Percentiles rank a stretch among this genome's conserved stretches.
Conservation (phyloP, 208 protist species). For the Crithidia bombi region DNA sequence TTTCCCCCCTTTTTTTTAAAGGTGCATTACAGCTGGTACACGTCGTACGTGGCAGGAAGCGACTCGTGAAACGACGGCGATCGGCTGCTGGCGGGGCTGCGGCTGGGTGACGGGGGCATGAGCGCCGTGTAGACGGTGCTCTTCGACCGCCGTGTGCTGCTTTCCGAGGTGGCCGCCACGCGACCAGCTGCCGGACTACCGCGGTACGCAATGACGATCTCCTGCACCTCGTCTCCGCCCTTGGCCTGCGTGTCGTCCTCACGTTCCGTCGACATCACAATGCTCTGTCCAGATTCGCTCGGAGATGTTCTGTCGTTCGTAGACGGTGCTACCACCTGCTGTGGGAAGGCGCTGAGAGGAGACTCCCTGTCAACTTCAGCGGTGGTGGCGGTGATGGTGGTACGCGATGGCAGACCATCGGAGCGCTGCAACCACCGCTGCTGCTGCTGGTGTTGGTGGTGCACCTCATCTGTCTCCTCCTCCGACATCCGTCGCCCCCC, state of each 20-base stretch:
- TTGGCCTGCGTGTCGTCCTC: background rate
- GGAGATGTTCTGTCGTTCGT: no score
- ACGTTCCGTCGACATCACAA: no score
- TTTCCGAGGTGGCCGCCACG: background rate
- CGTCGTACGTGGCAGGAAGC: background rate
- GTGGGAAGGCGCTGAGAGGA: no score
- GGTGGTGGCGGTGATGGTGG: background rate
- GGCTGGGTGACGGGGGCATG: slow-evolving; percentile 13
- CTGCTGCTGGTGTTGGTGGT: background rate
- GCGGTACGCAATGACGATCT: slow-evolving; percentile 1
- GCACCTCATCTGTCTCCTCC: background rate
- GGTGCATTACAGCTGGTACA: slow-evolving; percentile 4
- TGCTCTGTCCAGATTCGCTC: no score
- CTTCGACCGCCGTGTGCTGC: slow-evolving; percentile 13
- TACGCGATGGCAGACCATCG: no score
- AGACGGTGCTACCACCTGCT: background rate
- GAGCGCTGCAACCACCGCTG: background rate
- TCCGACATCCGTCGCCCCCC: background rate
- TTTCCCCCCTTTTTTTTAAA: background rate
- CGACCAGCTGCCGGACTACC: slow-evolving; percentile 5
- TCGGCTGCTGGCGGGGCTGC: slow-evolving; percentile 3
- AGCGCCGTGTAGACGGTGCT: slow-evolving; percentile 18
- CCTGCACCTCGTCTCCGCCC: background rate
- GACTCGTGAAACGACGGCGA: slow-evolving; percentile 5
- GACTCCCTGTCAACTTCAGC: no score